A percentile compares a stretch with the other conserved stretches of the same genome.
phyloP scores from a whole-genome alignment of 371 early-diverging fungal species.

The Apophysomyces variabilis region DNA sequence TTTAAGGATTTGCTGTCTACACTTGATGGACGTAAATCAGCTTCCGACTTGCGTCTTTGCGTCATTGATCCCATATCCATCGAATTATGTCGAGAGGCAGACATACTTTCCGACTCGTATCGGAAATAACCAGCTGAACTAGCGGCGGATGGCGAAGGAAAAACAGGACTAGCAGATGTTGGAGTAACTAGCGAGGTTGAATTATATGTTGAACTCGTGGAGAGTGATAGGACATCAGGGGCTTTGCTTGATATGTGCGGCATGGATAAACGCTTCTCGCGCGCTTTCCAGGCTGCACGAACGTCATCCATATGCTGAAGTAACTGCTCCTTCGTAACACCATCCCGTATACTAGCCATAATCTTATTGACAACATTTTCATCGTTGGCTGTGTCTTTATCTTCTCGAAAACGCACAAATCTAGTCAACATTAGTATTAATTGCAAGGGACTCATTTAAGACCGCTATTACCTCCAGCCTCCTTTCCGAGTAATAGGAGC shows the following conservation, averaged over 20 bases:
- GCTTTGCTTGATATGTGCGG: slow-evolving; percentile 19
- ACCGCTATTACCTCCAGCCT: slow-evolving; percentile 57
- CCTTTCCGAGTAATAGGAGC: slow-evolving; percentile 61
- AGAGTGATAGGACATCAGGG: slow-evolving; percentile 13
- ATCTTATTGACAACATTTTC: slow-evolving; percentile 60
- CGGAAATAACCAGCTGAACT: slow-evolving; percentile 17
- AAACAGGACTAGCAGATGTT: slow-evolving; percentile 20
- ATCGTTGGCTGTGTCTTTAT: slow-evolving; percentile 75
- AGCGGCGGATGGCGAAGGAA: slow-evolving; percentile 25
- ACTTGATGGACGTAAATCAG: slow-evolving; percentile 12
- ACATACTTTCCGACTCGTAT: slow-evolving; percentile 8
- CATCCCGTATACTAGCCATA: slow-evolving; percentile 55
- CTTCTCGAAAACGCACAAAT: slow-evolving; percentile 70
- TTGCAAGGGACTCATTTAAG: background rate
- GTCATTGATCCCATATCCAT: slow-evolving; percentile 4
- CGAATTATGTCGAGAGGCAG: slow-evolving; percentile 21
- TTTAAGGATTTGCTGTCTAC: background rate
- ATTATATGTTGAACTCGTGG: slow-evolving; percentile 4
- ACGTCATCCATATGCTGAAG: slow-evolving; percentile 54
- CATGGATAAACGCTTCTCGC: slow-evolving; percentile 53
- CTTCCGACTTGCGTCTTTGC: slow-evolving; percentile 22
- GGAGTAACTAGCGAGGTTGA: slow-evolving; percentile 16
- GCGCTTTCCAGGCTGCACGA: slow-evolving; percentile 67
- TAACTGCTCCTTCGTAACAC: slow-evolving; percentile 57
- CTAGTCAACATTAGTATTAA: slow-evolving; percentile 19